Base-by-base conservation (phyloP, 441 rosid genomes). In the Adansonia rubrostipa region DNA sequence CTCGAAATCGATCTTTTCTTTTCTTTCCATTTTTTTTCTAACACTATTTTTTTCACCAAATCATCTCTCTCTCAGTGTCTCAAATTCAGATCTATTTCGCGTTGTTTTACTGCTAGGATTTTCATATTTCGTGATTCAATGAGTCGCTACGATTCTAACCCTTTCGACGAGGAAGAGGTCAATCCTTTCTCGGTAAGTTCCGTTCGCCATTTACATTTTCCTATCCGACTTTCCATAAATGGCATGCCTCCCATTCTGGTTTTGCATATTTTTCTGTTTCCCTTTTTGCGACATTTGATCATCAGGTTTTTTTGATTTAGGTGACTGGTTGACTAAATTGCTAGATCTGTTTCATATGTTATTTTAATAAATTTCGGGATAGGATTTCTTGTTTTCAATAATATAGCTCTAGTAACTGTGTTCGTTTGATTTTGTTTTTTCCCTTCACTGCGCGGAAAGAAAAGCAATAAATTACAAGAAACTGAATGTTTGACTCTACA, bases 101-200 rank as follows among this genome's bases (percentile, higher is more conserved):
- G 78, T 73, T 69, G 73, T 73, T 63, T 69, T 68, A 65, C 62
- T 60, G 28, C 74, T 20, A n/a, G 75, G 58, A 33, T 2, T 51
- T 24, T 67, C 50, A 1, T 44, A 87, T 82, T 78, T 70, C 45
- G 60, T 78, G 71, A 68, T 88, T 78, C 81, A 44, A 73, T 97
- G 99, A 91, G 89, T 81, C 94, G 87, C 65, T 85, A 80, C 85
- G 93, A 92, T 80, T 75, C 96, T 64, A 97, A 87, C 82, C 92
- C 98, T 13, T 95, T 93, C 85, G 98, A 85, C 14, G 98, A 92
- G 45, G 98, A 93, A 33, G 95, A 91, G 48, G 90, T 89, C 78
- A 97, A 95, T 87, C 99, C 99, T 75, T 97, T 95, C 79, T 91
- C 99, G 85, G 98, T 94, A 88, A 77, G 85, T 75, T 14, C 58